Evolutionary conservation across 106 monocot species (phyloP).

Genomic region (Alisma plantagoaquatica): DNA sequence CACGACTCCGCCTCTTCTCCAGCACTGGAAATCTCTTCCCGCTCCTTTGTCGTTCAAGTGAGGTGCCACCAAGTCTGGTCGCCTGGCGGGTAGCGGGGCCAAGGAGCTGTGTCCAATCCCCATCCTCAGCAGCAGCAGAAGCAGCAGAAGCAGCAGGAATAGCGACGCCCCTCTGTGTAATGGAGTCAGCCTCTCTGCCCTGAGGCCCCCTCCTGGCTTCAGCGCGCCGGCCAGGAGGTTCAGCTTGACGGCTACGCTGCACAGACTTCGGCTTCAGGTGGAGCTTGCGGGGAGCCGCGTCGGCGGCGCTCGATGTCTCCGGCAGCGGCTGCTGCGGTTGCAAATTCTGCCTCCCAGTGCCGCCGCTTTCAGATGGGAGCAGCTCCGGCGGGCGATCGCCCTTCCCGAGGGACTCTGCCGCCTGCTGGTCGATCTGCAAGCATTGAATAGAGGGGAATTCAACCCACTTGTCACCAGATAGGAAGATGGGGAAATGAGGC

Average conservation of each 20-base stretch:
- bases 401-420: conserved; percentile 71
- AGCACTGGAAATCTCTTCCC: conserved; percentile 11
- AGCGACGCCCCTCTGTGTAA: too few relatives aligned
- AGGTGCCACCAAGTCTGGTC: not conserved
- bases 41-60: not conserved
- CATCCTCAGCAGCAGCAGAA: conserved; percentile 25
- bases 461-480: too few relatives aligned
- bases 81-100: conserved; percentile 28
- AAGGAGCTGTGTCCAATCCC: conserved; percentile 77
- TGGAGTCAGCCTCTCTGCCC: too few relatives aligned
- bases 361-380: too few relatives aligned
- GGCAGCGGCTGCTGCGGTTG: too few relatives aligned
- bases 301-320: conserved; percentile 5
- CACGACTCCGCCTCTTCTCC: too few relatives aligned
- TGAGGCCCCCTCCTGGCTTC: too few relatives aligned
- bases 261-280: conserved; percentile 29
- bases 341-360: too few relatives aligned
- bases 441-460: too few relatives aligned
- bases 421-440: conserved; percentile 99
- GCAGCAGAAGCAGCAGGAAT: too few relatives aligned
- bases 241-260: too few relatives aligned
- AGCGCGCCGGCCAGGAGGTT: too few relatives aligned
- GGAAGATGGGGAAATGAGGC: not conserved
- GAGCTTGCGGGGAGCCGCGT: conserved; percentile 25
- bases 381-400: conserved; percentile 6